Percentiles rank a stretch among this genome's conserved stretches.
These are phyloP conservation scores for Paecilomyces niveus DNA, from an alignment of 2,329 filamentous ascomycete species.

Conservation along the genomic window DNA sequence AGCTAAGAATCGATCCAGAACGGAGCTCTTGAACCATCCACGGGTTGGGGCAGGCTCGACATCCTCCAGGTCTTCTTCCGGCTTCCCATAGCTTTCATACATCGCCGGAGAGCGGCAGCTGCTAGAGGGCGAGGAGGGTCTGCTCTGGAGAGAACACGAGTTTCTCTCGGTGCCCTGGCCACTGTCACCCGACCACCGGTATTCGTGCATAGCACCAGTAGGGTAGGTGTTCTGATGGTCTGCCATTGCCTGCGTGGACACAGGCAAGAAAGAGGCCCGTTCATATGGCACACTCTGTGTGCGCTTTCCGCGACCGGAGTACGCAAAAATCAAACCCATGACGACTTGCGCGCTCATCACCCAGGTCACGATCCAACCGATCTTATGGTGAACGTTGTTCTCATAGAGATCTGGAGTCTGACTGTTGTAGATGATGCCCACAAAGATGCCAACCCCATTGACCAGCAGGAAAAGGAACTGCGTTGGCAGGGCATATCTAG, in stretches of 20 bases:
- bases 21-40: constrained; percentile 40
- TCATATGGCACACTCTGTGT: constrained; percentile 36
- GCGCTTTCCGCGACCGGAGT: constrained; percentile 44
- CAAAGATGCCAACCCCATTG: constrained; percentile 58
- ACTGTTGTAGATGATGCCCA: constrained; percentile 67
- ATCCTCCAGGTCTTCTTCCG: constrained; percentile 38
- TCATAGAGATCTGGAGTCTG: constrained; percentile 80
- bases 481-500: constrained; percentile 60
- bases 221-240: constrained; percentile 44
- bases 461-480: constrained; percentile 62
- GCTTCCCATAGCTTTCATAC: constrained; percentile 44
- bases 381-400: constrained; percentile 79
- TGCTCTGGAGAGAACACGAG: constrained; percentile 60
- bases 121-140: constrained; percentile 55
- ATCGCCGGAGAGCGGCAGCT: constrained; percentile 41
- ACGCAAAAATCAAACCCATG: constrained; percentile 58
- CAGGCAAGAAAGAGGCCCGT: constrained; percentile 54
- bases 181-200: constrained; percentile 63
- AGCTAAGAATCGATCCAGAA: constrained; percentile 47
- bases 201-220: constrained; percentile 29
- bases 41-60: constrained; percentile 26
- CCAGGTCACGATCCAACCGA: constrained; percentile 78
- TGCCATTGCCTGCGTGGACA: constrained; percentile 50
- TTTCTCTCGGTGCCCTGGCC: constrained; percentile 67
- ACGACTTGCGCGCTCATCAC: constrained; percentile 63